These are phyloP conservation scores for Daldinia loculata DNA, from an alignment of 495 filamentous ascomycete species.

Conservation along the genomic window DNA sequence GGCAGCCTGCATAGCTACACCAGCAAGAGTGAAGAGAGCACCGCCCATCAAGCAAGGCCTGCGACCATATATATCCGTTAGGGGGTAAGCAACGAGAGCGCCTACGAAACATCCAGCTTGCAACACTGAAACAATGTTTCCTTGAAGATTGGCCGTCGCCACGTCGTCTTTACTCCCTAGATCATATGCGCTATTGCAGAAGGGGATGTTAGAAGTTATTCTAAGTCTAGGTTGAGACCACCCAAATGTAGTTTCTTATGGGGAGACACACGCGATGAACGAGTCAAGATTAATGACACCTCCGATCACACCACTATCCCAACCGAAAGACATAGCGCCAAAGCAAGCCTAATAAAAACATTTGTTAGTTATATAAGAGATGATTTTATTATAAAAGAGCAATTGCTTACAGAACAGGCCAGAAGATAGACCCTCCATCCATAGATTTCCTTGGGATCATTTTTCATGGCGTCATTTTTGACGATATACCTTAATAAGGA, in stretches of 20 bases:
- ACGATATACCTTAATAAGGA: constrained; percentile 69
- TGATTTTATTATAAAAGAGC: background rate
- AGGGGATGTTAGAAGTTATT: constrained; percentile 35
- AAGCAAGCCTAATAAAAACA: constrained; percentile 67
- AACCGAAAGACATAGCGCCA: constrained; percentile 77
- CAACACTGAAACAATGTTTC: constrained; percentile 70
- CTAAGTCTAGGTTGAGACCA: constrained; percentile 49
- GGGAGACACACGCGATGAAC: constrained; percentile 44
- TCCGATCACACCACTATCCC: constrained; percentile 72
- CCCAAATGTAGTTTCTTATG: background rate
- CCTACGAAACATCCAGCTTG: constrained; percentile 73
- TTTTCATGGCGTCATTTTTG: constrained; percentile 81
- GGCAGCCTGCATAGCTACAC: constrained; percentile 53
- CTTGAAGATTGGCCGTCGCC: constrained; percentile 49
- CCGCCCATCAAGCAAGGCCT: constrained; percentile 53
- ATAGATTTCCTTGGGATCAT: constrained; percentile 78
- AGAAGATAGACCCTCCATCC: constrained; percentile 77
- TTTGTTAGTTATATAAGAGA: constrained; percentile 8
- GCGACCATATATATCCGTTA: constrained; percentile 67
- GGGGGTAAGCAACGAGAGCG: constrained; percentile 60
- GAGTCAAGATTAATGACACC: constrained; percentile 65
- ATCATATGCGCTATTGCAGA: constrained; percentile 51
- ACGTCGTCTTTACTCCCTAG: constrained; percentile 41
- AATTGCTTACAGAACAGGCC: constrained; percentile 68
- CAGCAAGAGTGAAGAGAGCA: constrained; percentile 50